Evolutionary conservation across 1,284 basidiomycete species (phyloP), one percentile per base, ranked within the genome.

Genomic region (Papiliotrema nemorosa): DNA sequence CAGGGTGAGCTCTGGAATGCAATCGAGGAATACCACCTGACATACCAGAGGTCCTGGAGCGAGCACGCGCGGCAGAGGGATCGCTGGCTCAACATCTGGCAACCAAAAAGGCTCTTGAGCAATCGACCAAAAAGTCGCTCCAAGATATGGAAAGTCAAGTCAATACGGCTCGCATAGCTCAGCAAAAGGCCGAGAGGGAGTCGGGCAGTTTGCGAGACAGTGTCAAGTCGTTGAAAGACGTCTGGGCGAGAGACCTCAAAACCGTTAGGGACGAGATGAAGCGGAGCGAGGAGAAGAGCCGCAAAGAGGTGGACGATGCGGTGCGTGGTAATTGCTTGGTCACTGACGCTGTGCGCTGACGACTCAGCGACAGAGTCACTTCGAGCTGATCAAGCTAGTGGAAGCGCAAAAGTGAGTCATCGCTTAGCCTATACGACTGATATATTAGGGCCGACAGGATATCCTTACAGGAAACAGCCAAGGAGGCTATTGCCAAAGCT

Each of bases 41-140:
- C 25, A 12, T 6, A 43, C 2, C 55, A 70, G 73, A 75, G 53
- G 62, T 72, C 2, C 61, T 74, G 3, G 66, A 69, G 31, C 54
- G 73, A 20, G 73, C 72, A 3, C 62, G 71, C 10, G 58, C 63
- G 0, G 73, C 73, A 10, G 73, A 74, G 55, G 47, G 64, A 2
- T 46, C 62, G 1, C 50, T 69, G 10, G 40, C 63, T 2, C 54
- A 58, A 26, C 60, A 68, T n/a, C 37, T 48, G 13, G 55, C 64
- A 0, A 67, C 67, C 5, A 63, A 63, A 33, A 70, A 73, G 47
- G 57, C 62, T 1, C 50, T 71, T 9, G 72, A 74, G 50, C 55
- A 60, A 34, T 53, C 55, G 7, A 68, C 65, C 5, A 67, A 69
- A 35, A 67, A 69, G 49, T 51, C 58, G 1, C 47, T 72, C 9